Percentiles rank a stretch among this genome's conserved stretches.
Evolutionary conservation across 2,329 filamentous ascomycete species (phyloP).

Genomic region (Didymella arachidicola): DNA sequence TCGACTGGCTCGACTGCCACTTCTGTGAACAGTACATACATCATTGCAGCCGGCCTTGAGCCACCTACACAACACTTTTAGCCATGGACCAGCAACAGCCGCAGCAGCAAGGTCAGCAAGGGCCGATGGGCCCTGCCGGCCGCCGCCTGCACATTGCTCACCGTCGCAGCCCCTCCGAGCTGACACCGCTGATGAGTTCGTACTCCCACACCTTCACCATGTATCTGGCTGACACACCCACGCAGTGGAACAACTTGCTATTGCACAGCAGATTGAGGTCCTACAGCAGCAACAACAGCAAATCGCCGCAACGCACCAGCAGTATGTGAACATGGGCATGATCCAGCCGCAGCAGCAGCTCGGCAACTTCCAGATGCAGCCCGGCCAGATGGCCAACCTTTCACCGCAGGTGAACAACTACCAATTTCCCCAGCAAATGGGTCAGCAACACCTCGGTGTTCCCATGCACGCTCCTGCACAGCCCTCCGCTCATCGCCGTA

Average conservation of each 20-base stretch:
- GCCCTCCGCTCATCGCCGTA: slow-evolving; percentile 88
- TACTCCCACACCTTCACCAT: slow-evolving; percentile 45
- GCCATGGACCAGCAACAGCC: slow-evolving; percentile 58
- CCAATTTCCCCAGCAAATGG: slow-evolving; percentile 78
- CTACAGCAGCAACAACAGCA: slow-evolving; percentile 98
- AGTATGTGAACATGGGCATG: slow-evolving; percentile 98
- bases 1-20: slow-evolving; percentile 35
- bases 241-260: slow-evolving; percentile 93
- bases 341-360: slow-evolving; percentile 85
- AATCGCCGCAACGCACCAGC: slow-evolving; percentile 93
- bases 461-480: slow-evolving; percentile 79
- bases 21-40: slow-evolving; percentile 34
- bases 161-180: slow-evolving; percentile 93
- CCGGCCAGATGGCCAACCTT: slow-evolving; percentile 76
- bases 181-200: slow-evolving; percentile 98
- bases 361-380: slow-evolving; percentile 64
- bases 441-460: slow-evolving; percentile 68
- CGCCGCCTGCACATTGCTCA: slow-evolving; percentile 97
- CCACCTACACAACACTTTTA: slow-evolving; percentile 32
- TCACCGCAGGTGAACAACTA: slow-evolving; percentile 79
- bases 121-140: slow-evolving; percentile 73
- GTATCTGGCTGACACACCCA: slow-evolving; percentile 33
- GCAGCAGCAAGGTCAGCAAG: slow-evolving; percentile 62
- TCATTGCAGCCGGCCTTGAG: slow-evolving; percentile 35
- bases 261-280: slow-evolving; percentile 97